phyloP scores from a whole-genome alignment of 805 yeast genomes.

The Candida caryicola region DNA sequence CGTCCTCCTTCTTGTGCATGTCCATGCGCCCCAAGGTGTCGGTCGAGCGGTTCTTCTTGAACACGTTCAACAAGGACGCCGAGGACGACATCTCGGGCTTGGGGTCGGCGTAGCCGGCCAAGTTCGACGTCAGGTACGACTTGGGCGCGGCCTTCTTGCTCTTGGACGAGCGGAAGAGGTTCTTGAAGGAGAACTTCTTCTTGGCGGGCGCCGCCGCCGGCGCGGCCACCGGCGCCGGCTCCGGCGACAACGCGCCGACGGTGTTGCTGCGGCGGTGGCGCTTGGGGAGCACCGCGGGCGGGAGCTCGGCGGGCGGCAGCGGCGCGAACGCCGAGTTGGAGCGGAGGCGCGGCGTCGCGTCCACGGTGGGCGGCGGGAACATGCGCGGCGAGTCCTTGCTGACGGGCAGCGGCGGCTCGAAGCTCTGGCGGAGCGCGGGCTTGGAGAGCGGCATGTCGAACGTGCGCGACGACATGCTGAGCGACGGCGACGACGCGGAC shows the following conservation, averaged over 20 bases:
- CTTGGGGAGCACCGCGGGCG: neutral
- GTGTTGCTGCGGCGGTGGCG: conserved; percentile 11
- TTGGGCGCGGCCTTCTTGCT: conserved; percentile 19
- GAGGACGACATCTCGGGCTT: neutral
- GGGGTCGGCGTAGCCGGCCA: conserved; percentile 7
- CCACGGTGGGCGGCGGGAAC: neutral
- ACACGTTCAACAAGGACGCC: conserved; percentile 17
- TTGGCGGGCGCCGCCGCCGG: conserved; percentile 11
- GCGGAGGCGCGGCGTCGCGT: conserved; percentile 4
- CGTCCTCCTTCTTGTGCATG: neutral
- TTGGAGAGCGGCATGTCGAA: conserved; percentile 3
- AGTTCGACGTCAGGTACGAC: conserved; percentile 32
- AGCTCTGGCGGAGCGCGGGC: neutral
- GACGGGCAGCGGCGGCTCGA: conserved; percentile 1
- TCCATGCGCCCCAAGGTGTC: conserved; percentile 13
- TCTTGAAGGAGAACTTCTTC: conserved; percentile 38
- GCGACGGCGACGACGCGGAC: conserved; percentile 5
- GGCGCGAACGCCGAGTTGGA: conserved; percentile 7
- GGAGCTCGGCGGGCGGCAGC: neutral
- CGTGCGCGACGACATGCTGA: neutral
- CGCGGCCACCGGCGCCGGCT: conserved; percentile 6
- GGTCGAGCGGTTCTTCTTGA: conserved; percentile 20
- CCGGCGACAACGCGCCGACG: conserved; percentile 8
- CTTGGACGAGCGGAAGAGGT: conserved; percentile 37
- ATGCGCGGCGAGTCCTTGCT: neutral